Evolutionary conservation across 1,284 basidiomycete genomes (phyloP).

Genomic region (Cystobasidium pallidum): DNA sequence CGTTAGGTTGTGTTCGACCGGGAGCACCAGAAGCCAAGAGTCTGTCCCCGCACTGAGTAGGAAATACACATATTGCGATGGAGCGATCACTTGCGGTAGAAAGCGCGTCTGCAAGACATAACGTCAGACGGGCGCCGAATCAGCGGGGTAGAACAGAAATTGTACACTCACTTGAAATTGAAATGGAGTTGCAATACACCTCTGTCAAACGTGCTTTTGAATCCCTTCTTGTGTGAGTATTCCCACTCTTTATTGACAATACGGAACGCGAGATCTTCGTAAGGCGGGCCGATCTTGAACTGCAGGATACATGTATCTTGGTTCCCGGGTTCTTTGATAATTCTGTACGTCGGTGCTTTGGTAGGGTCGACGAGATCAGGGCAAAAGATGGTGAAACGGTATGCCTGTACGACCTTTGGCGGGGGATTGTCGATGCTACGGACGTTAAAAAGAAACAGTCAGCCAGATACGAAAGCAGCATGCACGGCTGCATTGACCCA

Average conservation of each 20-base stretch:
- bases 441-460: slow-evolving; percentile 37
- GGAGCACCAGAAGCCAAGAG: no score
- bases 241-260: slow-evolving; percentile 99
- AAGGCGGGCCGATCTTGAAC: slow-evolving; percentile 95
- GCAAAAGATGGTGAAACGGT: slow-evolving; percentile 69
- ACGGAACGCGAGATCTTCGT: slow-evolving; percentile 97
- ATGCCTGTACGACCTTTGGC: slow-evolving; percentile 96
- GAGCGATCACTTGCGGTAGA: slow-evolving; percentile 43
- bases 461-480: neutral
- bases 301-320: slow-evolving; percentile 91
- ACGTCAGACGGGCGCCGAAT: neutral
- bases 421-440: slow-evolving; percentile 88
- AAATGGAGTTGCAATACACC: slow-evolving; percentile 61
- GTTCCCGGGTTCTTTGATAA: slow-evolving; percentile 86
- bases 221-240: slow-evolving; percentile 81
- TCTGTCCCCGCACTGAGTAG: no score
- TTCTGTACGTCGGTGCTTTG: slow-evolving; percentile 92
- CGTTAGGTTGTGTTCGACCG: no score
- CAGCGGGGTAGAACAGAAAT: neutral
- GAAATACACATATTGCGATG: neutral
- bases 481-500: slow-evolving; percentile 60
- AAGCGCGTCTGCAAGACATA: slow-evolving; percentile 32
- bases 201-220: slow-evolving; percentile 63
- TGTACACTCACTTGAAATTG: slow-evolving; percentile 51
- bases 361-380: slow-evolving; percentile 96